phyloP scores from a whole-genome alignment of 257 asterid species.

The Solanum commersonii region DNA sequence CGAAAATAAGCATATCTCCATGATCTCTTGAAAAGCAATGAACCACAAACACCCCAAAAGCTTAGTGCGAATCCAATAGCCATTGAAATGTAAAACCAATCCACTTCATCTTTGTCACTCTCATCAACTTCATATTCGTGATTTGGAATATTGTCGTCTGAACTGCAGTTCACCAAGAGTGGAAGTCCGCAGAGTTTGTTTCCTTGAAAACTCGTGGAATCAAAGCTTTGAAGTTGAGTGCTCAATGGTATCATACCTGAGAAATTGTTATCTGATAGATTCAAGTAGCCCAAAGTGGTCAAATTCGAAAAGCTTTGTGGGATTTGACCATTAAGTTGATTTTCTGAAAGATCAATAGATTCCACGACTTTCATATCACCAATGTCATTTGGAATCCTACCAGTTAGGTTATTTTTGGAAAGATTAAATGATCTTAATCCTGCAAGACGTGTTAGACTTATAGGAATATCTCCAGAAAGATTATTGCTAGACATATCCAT shows the following conservation, averaged over 20 bases:
- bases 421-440: conserved; percentile 14
- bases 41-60: conserved; percentile 1
- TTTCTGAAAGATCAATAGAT: conserved; percentile 2
- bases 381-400: conserved; percentile 18
- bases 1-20: not conserved
- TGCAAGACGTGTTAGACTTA: conserved; percentile 9
- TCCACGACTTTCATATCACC: conserved; percentile 1
- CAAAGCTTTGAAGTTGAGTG: conserved; percentile 8
- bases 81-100: conserved; percentile 10
- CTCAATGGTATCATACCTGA: not conserved
- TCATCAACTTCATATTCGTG: too few species aligned
- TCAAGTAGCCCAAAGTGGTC: not conserved
- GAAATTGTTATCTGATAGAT: conserved; percentile 8
- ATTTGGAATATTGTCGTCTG: not conserved
- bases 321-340: conserved; percentile 1
- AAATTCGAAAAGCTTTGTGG: not conserved
- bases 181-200: not conserved
- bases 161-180: not conserved
- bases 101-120: not conserved
- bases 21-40: not conserved
- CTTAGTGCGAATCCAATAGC: conserved; percentile 4
- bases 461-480: conserved; percentile 17
- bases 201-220: not conserved
- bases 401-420: conserved; percentile 17
- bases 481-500: conserved; percentile 20